A percentile compares a stretch with the other conserved stretches of the same genome.
phyloP scores from a whole-genome alignment of 2,329 filamentous ascomycete species.

The Trichoderma afroharzianum region DNA sequence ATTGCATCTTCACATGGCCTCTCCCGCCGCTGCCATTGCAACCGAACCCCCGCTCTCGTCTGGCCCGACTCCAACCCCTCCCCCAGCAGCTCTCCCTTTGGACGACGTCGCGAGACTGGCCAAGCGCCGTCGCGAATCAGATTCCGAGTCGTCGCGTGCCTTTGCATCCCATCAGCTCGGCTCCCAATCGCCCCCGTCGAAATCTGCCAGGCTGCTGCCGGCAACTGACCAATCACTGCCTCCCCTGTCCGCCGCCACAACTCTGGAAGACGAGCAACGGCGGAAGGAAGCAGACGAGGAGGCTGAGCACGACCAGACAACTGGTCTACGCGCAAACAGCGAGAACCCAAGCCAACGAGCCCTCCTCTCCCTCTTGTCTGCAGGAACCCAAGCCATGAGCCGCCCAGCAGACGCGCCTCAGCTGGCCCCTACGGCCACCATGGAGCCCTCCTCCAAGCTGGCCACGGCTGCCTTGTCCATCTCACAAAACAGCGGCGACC shows the following conservation, averaged over 20 bases:
- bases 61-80: slow-evolving; percentile 33
- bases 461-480: slow-evolving; percentile 31
- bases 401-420: slow-evolving; percentile 52
- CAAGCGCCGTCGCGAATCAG: slow-evolving; percentile 48
- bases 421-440: slow-evolving; percentile 40
- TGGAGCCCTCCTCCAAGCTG: slow-evolving; percentile 40
- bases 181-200: slow-evolving; percentile 48
- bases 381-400: slow-evolving; percentile 50
- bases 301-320: slow-evolving; percentile 19
- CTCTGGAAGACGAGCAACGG: slow-evolving; percentile 51
- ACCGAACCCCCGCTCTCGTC: slow-evolving; percentile 46
- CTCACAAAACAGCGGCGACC: slow-evolving; percentile 31
- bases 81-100: slow-evolving; percentile 36
- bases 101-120: slow-evolving; percentile 39
- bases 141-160: slow-evolving; percentile 39
- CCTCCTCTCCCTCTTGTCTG: slow-evolving; percentile 52
- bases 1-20: slow-evolving; percentile 43
- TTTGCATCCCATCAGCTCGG: slow-evolving; percentile 29
- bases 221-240: slow-evolving; percentile 42
- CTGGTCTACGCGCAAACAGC: slow-evolving; percentile 37
- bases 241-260: slow-evolving; percentile 51
- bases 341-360: slow-evolving; percentile 54
- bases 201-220: slow-evolving; percentile 50
- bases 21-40: slow-evolving; percentile 50
- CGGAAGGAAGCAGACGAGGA: slow-evolving; percentile 30